phyloP scores from a whole-genome alignment of 2,329 filamentous ascomycete species.

The Geosmithia morbida region DNA sequence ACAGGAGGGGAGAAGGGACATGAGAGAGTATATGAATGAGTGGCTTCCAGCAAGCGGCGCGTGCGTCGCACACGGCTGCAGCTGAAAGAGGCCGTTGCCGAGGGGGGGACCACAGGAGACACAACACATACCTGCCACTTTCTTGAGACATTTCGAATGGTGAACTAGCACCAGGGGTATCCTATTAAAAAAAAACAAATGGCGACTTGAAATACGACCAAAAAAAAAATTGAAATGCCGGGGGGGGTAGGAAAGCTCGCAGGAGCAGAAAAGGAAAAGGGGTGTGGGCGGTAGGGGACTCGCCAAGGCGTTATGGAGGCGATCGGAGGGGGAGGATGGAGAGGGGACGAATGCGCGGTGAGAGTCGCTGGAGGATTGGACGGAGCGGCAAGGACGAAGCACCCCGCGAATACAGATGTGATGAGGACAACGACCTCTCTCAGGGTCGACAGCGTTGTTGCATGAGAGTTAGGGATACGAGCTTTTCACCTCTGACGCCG shows the following conservation, averaged over 20 bases:
- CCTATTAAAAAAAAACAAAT: neutral
- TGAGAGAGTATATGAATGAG: neutral
- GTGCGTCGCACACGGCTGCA: neutral
- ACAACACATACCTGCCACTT: neutral
- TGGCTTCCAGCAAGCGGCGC: neutral
- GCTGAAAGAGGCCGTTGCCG: neutral
- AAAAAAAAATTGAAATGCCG: neutral
- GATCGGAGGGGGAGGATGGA: neutral
- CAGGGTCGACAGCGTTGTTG: neutral
- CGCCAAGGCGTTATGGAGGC: too few species aligned
- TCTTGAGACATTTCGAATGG: slow-evolving; percentile 1
- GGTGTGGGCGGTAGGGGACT: too few species aligned
- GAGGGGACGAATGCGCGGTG: neutral
- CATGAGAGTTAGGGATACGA: neutral
- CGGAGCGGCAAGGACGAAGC: neutral
- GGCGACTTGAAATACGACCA: neutral
- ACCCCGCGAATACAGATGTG: neutral
- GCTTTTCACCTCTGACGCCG: neutral
- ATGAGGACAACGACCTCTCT: neutral
- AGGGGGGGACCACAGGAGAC: neutral
- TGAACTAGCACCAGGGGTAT: neutral
- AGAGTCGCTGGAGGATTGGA: neutral
- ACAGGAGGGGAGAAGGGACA: neutral
- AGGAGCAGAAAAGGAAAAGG: neutral
- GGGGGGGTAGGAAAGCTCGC: neutral